Base-by-base conservation (phyloP, 129 eudicot genomes). In the Helianthus tuberosus region DNA sequence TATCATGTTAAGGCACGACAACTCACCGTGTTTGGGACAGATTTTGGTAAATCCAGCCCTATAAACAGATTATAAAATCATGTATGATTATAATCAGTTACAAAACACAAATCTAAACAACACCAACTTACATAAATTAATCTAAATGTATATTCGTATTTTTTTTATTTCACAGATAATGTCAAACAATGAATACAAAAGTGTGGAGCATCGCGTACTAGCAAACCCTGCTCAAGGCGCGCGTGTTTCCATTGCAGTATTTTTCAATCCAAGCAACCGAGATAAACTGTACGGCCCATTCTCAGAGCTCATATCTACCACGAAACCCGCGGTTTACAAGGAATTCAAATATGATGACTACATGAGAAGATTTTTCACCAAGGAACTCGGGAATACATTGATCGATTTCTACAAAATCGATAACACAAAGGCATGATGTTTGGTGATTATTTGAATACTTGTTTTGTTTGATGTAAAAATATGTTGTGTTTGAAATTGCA, bases 191-290 rank as follows among this genome's bases (percentile, higher is more conserved):
- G 79, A 72, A 54, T 81, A 83, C 83, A 86, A 68, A 70, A 86
- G 90, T 11, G 90, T 76, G 65, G 77, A 83, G 77, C 91, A 89
- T 74, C 69, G 91, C 49, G 96, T 84, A 13, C 15, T 86, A 76
- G 89, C 91, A 16, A 89, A 86, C 59, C 79, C 82, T 7, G 62
- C 65, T 44, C 57, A 70, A 11, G 85, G 80, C 15, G 81, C 89
- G 17, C 88, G 89, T 16, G 81, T 89, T 6, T 86, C 91, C 11
- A 69, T 77, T 67, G 84, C 89, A 12, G 78, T 76, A 9, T 89
- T 89, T 65, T 74, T 86, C 17, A 83, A 74, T 23, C 87, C 90
- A 32, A 58, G 84, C 79, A 52, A 57, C n/a, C 75, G 84, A 70
- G 84, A 86, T 27, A 23, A 50, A 27, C 10, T 64, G 9, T 89